Evolutionary conservation across 345 rosid species (phyloP).

Genomic region (Gossypium turneri): DNA sequence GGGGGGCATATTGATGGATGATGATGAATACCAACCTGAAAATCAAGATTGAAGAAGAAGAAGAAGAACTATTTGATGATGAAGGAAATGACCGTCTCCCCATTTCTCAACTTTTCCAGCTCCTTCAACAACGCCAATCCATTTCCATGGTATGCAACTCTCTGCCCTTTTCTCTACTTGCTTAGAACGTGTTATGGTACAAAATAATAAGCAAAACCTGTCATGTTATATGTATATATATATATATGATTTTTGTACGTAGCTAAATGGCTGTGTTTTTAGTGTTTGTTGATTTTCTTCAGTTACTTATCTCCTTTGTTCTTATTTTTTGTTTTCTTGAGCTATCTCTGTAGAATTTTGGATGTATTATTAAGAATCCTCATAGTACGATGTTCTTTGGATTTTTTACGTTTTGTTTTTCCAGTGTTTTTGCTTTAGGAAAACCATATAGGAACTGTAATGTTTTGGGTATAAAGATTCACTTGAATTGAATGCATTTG

Average conservation of each 20-base stretch:
- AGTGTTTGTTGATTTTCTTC: no score
- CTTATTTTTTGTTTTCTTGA: background rate
- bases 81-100: background rate
- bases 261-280: background rate
- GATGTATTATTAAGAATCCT: background rate
- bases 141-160: background rate
- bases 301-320: background rate
- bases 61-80: background rate
- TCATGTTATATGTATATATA: background rate
- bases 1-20: background rate
- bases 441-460: background rate
- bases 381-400: background rate
- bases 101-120: background rate
- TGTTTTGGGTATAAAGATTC: background rate
- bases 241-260: background rate
- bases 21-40: background rate
- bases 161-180: background rate
- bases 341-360: background rate
- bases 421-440: background rate
- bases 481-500: background rate
- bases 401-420: background rate
- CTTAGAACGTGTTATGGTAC: background rate
- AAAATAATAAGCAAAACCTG: background rate
- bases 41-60: background rate
- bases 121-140: background rate